Evolutionary conservation across 2,329 filamentous ascomycete genomes (phyloP), one percentile per base, ranked within the genome.

Genomic region (Pseudocercospora cruenta): DNA sequence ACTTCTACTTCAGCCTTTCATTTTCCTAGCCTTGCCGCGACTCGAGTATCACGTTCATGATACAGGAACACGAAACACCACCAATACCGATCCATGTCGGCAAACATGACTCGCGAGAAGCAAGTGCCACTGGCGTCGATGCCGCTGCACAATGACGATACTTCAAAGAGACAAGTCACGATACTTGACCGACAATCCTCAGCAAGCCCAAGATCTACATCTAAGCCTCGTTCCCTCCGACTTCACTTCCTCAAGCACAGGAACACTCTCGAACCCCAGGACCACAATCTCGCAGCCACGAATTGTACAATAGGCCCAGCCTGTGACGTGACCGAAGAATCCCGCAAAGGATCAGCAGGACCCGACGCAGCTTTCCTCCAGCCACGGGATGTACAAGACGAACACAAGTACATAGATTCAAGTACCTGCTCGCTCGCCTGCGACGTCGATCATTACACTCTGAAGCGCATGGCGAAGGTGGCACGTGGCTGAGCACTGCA

Each of bases 261-360:
- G 16, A 49, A 49, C 16, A 22, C 8, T 6, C 45, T 16, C 8
- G 8, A 3, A 31, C 3, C 6, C 8, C 19, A 6, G n/a, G 21
- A 33, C 7, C 8, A 19, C 53, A 3, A 28, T 22, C 28, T 28
- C 16, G 33, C 53, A 55, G 53, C 53, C 53, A 55, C 53, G 24
- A 33, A 55, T 31, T n/a, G 22, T 12, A 55, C 53, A 26, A 55
- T 28, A 1, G 24, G 0, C 8, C 6, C 19, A 1, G 3, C 16
- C 55, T 24, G 21, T 58, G 55, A 58, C 55, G 55, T 43, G 55
- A 19, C 55, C 55, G 55, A 58, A 58, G 28, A 39, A 36, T 12
- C 55, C 33, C 28, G 55, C 55, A 58, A 39, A 58, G 24, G 55
- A 58, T 58, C 55, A 39, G n/a, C 55, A 58, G 55, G 55, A 58